Conservation (phyloP, 176 grass and related monocot species). For the Secale cereale region DNA sequence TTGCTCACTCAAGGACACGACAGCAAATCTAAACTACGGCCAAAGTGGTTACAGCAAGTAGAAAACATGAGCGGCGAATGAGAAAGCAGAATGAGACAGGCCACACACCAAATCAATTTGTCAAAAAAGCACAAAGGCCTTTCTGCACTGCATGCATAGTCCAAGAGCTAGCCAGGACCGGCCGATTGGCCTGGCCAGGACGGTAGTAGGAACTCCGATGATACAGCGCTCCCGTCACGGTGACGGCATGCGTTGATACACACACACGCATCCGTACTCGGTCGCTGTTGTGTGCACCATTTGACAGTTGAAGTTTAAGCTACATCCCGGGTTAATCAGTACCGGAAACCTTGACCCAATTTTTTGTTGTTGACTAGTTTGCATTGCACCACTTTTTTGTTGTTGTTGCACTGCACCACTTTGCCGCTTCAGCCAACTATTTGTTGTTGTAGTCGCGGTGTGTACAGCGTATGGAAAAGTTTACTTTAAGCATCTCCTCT, state of each 20-base stretch:
- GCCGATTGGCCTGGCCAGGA: not conserved
- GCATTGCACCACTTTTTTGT: not conserved
- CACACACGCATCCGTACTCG: not conserved
- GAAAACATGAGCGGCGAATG: conserved; percentile 22
- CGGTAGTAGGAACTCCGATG: not conserved
- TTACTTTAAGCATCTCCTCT: not conserved
- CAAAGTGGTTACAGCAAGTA: not conserved
- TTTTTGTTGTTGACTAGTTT: not conserved
- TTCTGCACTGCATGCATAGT: not conserved
- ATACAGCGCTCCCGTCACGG: conserved; percentile 14
- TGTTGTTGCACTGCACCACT: conserved; percentile 7
- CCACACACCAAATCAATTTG: not conserved
- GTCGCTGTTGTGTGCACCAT: not conserved
- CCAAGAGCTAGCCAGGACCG: conserved; percentile 11
- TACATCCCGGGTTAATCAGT: conserved; percentile 14
- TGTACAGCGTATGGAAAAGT: not conserved
- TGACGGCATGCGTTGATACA: conserved; percentile 12
- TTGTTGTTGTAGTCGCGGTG: not conserved
- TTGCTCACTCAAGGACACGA: not conserved
- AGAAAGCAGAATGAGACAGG: not conserved
- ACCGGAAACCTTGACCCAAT: conserved; percentile 24
- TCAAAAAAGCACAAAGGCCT: conserved; percentile 30
- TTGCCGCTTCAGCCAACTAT: not conserved
- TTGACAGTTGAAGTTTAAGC: not conserved
- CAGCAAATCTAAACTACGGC: not conserved